These are phyloP conservation scores for Pichia exigua DNA, from an alignment of 805 yeast species.

Conservation along the genomic window DNA sequence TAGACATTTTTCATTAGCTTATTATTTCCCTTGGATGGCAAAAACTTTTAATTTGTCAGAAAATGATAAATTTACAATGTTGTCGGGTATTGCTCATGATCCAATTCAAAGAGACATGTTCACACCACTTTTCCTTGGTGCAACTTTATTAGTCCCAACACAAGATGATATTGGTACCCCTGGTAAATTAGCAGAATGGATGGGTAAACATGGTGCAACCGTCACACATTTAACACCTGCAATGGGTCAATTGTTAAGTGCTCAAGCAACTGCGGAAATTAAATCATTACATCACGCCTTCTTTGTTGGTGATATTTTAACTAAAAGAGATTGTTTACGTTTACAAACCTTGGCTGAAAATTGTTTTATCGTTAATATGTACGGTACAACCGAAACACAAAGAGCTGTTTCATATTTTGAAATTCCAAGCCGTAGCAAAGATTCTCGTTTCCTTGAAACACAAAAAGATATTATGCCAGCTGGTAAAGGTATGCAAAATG, in stretches of 20 bases:
- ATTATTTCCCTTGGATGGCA: conserved; percentile 99
- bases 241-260: conserved; percentile 95
- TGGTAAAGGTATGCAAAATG: conserved; percentile 95
- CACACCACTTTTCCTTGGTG: conserved; percentile 95
- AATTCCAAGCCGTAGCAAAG: conserved; percentile 63
- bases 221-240: conserved; percentile 99
- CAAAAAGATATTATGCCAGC: conserved; percentile 98
- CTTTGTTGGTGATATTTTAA: conserved; percentile 95
- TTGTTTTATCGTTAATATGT: conserved; percentile 90
- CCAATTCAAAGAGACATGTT: conserved; percentile 99
- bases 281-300: conserved; percentile 90
- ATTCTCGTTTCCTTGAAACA: conserved; percentile 66
- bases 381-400: conserved; percentile 99
- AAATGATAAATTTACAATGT: conserved; percentile 90
- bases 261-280: conserved; percentile 86
- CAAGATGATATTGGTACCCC: conserved; percentile 98
- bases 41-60: conserved; percentile 68
- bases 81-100: conserved; percentile 98
- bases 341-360: conserved; percentile 88
- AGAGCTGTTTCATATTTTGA: conserved; percentile 94
- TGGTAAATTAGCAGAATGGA: conserved; percentile 96
- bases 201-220: conserved; percentile 82
- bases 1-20: conserved; percentile 92
- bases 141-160: conserved; percentile 86
- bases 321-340: conserved; percentile 93